These are phyloP conservation scores for Apiospora pterosperma DNA, from an alignment of 2,329 filamentous ascomycete species.

Conservation along the genomic window DNA sequence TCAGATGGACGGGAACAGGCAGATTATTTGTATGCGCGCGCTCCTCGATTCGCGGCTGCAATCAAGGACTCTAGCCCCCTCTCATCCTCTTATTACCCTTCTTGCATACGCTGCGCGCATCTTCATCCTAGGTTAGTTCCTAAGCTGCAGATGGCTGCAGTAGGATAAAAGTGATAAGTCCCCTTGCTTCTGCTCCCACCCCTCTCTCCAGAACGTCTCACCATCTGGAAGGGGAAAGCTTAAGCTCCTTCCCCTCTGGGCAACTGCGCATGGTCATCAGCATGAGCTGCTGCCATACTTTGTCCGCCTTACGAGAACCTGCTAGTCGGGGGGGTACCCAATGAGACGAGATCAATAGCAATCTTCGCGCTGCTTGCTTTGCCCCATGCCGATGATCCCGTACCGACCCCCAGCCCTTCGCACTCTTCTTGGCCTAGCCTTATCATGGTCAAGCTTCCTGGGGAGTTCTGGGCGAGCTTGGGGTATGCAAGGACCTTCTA, in stretches of 20 bases:
- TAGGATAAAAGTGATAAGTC: background rate
- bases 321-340: background rate
- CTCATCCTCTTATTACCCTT: background rate
- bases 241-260: background rate
- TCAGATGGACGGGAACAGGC: background rate
- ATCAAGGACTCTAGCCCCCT: background rate
- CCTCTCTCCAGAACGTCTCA: background rate
- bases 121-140: background rate
- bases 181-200: background rate
- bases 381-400: too few species aligned
- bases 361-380: background rate
- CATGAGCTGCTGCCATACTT: background rate
- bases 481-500: constrained; percentile 1
- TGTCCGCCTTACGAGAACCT: constrained; percentile 3
- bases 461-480: background rate
- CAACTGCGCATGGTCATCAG: background rate
- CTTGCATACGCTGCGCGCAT: background rate
- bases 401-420: background rate
- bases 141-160: background rate
- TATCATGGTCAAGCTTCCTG: constrained; percentile 1
- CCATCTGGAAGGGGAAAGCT: background rate
- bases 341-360: background rate
- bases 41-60: background rate
- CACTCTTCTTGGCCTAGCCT: constrained; percentile 4
- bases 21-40: background rate